Evolutionary conservation across 2,329 filamentous ascomycete species (phyloP).

Genomic region (Exophiala calicioides): DNA sequence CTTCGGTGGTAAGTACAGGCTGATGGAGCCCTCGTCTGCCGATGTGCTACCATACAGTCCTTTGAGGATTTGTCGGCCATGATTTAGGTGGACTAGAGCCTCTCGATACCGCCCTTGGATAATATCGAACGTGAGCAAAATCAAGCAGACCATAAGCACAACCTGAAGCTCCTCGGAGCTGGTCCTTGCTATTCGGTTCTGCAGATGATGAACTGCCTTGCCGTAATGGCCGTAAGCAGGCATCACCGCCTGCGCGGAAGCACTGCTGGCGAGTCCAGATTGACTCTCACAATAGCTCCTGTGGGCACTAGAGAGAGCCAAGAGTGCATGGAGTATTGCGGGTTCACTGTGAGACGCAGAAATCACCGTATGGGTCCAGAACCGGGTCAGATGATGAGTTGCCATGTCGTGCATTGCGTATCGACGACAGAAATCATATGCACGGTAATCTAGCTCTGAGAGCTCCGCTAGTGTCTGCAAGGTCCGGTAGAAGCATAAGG

Average conservation of each 20-base stretch:
- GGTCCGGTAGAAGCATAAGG: constrained; percentile 9
- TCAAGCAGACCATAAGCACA: constrained; percentile 12
- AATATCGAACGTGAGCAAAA: constrained; percentile 14
- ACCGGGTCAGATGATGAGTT: constrained; percentile 10
- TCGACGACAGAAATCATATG: constrained; percentile 12
- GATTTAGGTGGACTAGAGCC: constrained; percentile 8
- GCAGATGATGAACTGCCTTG: constrained; percentile 2
- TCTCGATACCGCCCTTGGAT: constrained; percentile 13
- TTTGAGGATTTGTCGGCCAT: constrained; percentile 9
- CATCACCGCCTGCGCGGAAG: not conserved
- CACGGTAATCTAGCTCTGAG: constrained; percentile 5
- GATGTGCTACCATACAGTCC: not conserved
- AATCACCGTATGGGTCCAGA: constrained; percentile 11
- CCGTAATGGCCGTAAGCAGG: constrained; percentile 7
- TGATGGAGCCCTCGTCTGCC: no score
- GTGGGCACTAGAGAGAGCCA: constrained; percentile 14
- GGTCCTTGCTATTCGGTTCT: constrained; percentile 1
- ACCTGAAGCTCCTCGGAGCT: not conserved
- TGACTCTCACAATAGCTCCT: constrained; percentile 2
- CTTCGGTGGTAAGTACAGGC: no score
- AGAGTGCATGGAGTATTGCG: constrained; percentile 9
- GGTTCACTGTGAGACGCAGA: constrained; percentile 11
- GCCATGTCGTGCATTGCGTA: constrained; percentile 11
- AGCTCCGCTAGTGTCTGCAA: constrained; percentile 7
- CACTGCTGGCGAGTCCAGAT: no score